Base-by-base conservation (phyloP, 176 grass and related monocot genomes). In the Elymus sibiricus region DNA sequence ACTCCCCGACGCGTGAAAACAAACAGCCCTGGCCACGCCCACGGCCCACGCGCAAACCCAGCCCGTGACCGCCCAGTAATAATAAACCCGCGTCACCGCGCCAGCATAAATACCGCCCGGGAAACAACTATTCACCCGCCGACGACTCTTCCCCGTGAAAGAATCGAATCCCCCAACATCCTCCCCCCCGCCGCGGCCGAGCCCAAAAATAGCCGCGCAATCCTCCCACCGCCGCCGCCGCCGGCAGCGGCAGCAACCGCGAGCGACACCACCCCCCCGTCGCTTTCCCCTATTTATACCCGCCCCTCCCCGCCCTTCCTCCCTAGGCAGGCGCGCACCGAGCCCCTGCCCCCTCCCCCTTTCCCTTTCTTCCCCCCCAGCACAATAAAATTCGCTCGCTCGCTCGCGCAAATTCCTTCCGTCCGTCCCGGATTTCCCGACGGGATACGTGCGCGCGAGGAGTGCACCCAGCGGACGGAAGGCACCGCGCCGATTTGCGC, bases 291-390 rank as follows among this genome's bases (percentile, higher is more conserved):
- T 91, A 87, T 95, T 91, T 91, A 95, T 89, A 91, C 70, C 80
- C 69, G 7, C 17, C 16, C 43, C 64, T 17, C 83, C 59, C 31
- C 39, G 81, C 35, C 11, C 14, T 51, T 42, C 77, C 56, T 79
- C 88, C 82, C 74, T 49, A 95, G 93, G 93, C 91, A 89, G 93
- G 93, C 85, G 90, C 88, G 64, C 88, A 87, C 76, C 86, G 53
- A 49, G 83, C 93, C 66, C 80, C 89, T 90, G 88, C 73, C 89
- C 88, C 60, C 19, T 11, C 32, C 47, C 3, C 4, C 3, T 4
- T 14, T 11, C 28, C 64, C 63, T 42, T 14, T 2, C 34, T 49
- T 49, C 16, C 14, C 27, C 47, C 28, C 22, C 11, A 78, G 82
- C 70, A 86, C 86, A 79, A 64, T 70, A 11, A 46, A 31, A 75